Evolutionary conservation across 345 rosid species (phyloP).

Genomic region (Eucalyptus globulus): DNA sequence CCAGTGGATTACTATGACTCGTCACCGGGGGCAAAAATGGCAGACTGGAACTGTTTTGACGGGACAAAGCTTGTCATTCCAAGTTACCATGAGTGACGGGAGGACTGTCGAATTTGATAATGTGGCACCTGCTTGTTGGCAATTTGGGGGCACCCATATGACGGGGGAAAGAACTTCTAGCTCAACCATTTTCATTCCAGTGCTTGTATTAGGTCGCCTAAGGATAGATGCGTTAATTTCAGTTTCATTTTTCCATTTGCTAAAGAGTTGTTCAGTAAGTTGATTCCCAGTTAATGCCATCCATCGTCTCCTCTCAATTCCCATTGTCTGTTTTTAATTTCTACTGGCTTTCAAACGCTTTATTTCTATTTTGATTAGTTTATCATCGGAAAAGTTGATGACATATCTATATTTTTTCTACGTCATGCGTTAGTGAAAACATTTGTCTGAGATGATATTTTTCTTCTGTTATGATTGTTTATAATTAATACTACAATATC

Average conservation of each 20-base stretch:
- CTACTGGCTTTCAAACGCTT: not conserved
- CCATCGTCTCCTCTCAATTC: not conserved
- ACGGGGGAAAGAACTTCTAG: not conserved
- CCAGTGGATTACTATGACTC: not conserved
- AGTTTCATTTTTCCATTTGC: not conserved
- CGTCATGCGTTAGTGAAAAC: not conserved
- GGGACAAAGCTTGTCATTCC: not conserved
- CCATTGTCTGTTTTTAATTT: not conserved
- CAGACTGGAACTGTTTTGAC: not conserved
- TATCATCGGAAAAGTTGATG: not conserved
- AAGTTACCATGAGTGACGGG: not conserved
- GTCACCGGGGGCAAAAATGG: not conserved
- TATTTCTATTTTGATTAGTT: not conserved
- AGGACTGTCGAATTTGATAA: not conserved
- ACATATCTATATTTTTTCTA: not conserved
- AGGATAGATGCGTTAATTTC: not conserved
- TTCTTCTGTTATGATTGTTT: not conserved
- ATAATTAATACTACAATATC: not conserved
- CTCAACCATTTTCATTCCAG: not conserved
- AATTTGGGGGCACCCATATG: not conserved
- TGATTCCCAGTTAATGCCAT: not conserved
- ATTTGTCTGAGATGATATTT: not conserved
- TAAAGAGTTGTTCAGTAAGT: not conserved
- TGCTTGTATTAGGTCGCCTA: not conserved
- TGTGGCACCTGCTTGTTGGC: not conserved